Base-by-base conservation (phyloP, 2,329 filamentous ascomycete species). In the Penicillium expansum region DNA sequence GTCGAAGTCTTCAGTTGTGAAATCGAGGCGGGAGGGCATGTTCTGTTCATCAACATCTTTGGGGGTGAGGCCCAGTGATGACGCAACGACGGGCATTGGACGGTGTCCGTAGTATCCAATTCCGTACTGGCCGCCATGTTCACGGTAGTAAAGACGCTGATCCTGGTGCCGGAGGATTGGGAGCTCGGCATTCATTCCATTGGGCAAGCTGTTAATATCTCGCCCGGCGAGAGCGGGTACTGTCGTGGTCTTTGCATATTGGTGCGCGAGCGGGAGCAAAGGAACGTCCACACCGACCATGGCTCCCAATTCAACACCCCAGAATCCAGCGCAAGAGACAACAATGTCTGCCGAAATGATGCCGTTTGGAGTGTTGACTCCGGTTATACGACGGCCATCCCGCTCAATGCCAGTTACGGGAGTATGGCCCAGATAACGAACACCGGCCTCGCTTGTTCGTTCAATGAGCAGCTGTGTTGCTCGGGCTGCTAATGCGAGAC, bases 101-200 rank as follows among this genome's bases (percentile, higher is more conserved):
- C 78, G 77, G 68, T 87, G 85, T 10, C 83, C 84, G 63, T 87
- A 87, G 65, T 82, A 87, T 8, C 85, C 85, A 59, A 87, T 87
- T 9, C 85, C 85, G 56, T 80, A 82, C 48, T 81, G 80, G 22
- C 86, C 83, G 5, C 85, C 85, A 60, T 87, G 85, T 66, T 87
- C 84, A 9, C 85, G 81, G 63, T 85, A 87, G 70, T 87, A 87
- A 1, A 87, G 76, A 57, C 87, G 83, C 52, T 83, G 79, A 59
- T 87, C 85, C 62, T 87, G 85, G 61, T 87, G 79, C 2, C 85
- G 79, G 1, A 87, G 71, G 22, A 87, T 87, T 0, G 85, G 85
- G 0, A 85, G 71, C 1, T 62, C 71, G 0, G 83, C 84, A 38
- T 72, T 72, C 39, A 60, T 39, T 5, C 79, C 80, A 57, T 83